phyloP scores from a whole-genome alignment of 2,329 filamentous ascomycete species.

The Botrytis paeoniae region DNA sequence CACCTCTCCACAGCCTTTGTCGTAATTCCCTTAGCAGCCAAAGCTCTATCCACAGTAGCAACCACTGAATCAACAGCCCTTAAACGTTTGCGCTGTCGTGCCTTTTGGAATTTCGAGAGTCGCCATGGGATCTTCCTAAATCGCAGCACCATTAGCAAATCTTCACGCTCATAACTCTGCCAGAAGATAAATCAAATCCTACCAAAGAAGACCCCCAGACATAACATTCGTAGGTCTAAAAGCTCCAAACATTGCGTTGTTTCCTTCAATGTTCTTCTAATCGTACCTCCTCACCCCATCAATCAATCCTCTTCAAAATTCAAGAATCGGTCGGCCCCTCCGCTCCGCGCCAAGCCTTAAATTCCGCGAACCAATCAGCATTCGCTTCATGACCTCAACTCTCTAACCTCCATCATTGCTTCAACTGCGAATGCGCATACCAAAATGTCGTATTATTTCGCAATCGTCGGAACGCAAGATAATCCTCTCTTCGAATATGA shows the following conservation, averaged over 20 bases:
- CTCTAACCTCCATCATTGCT: slow-evolving; percentile 17
- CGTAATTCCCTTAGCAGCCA: slow-evolving; percentile 68
- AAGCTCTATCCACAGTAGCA: slow-evolving; percentile 73
- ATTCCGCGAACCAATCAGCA: slow-evolving; percentile 30
- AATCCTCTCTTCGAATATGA: slow-evolving; percentile 95
- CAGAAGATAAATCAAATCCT: slow-evolving; percentile 32
- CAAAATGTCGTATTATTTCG: slow-evolving; percentile 96
- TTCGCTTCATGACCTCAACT: slow-evolving; percentile 21
- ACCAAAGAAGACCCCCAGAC: slow-evolving; percentile 81
- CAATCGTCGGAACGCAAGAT: slow-evolving; percentile 91
- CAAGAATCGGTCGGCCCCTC: slow-evolving; percentile 24
- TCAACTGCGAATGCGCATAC: neutral
- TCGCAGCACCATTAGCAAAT: slow-evolving; percentile 25
- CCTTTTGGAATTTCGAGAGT: slow-evolving; percentile 86
- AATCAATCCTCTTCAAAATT: slow-evolving; percentile 21
- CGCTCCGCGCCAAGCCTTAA: slow-evolving; percentile 30
- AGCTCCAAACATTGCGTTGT: slow-evolving; percentile 68
- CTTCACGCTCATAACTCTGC: neutral
- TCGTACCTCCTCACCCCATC: neutral
- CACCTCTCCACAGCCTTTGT: slow-evolving; percentile 80
- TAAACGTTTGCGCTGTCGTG: slow-evolving; percentile 77
- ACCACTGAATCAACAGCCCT: slow-evolving; percentile 86
- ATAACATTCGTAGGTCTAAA: slow-evolving; percentile 77
- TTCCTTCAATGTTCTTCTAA: slow-evolving; percentile 37
- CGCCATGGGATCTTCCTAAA: slow-evolving; percentile 92